Evolutionary conservation across 2,329 filamentous ascomycete genomes (phyloP).

Genomic region (Aureobasidium sp.): DNA sequence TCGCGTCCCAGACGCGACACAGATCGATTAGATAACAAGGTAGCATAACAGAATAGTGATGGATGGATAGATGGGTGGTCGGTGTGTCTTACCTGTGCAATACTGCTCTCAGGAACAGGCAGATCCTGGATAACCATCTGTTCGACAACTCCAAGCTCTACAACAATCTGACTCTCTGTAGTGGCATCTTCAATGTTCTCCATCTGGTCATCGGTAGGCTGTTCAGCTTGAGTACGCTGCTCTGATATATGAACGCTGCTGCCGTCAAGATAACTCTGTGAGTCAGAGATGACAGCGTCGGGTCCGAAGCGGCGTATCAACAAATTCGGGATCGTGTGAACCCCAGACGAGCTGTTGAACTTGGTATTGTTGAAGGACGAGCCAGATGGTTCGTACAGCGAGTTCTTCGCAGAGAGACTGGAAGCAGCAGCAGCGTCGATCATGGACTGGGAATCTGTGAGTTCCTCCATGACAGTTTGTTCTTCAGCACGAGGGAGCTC

Average conservation of each 20-base stretch:
- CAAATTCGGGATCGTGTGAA: not conserved
- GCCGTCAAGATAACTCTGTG: slow-evolving; percentile 15
- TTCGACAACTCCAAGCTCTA: not conserved
- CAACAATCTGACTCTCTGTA: slow-evolving; percentile 1
- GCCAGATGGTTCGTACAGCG: slow-evolving; percentile 10
- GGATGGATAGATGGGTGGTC: not conserved
- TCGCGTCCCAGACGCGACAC: not conserved
- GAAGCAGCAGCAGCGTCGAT: slow-evolving; percentile 14
- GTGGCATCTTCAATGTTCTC: not conserved
- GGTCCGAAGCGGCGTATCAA: slow-evolving; percentile 3
- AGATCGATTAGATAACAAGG: slow-evolving; percentile 1
- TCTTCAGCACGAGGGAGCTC: not conserved
- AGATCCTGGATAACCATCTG: not conserved
- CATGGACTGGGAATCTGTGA: not conserved
- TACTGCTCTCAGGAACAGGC: slow-evolving; percentile 5
- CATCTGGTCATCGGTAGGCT: no score
- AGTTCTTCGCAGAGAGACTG: slow-evolving; percentile 13
- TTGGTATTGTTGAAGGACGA: not conserved
- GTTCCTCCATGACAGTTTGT: not conserved
- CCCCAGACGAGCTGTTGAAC: slow-evolving; percentile 2
- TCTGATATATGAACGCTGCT: slow-evolving; percentile 1
- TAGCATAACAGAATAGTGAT: not conserved
- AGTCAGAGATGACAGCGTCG: slow-evolving; percentile 18
- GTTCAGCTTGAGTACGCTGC: no score
- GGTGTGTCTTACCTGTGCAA: not conserved